Evolutionary conservation across 192 early-diverging fungal species (phyloP).

Genomic region (Pilaira anomala): DNA sequence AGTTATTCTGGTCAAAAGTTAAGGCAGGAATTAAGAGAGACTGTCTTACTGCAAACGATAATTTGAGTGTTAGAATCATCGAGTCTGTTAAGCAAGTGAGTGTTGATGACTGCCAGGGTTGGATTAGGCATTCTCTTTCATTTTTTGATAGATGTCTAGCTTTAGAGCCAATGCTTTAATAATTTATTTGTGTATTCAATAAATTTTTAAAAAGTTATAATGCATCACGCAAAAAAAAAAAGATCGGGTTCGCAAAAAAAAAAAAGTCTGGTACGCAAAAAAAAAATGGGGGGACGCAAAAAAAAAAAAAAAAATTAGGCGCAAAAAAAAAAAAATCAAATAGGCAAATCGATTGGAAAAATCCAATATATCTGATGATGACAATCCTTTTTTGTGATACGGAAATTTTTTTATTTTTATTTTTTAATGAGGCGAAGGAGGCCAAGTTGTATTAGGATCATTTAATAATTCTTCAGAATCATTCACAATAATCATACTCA

Average conservation of each 20-base stretch:
- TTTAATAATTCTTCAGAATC: slow-evolving; percentile 8
- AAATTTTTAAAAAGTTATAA: neutral
- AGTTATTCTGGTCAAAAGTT: slow-evolving; percentile 27
- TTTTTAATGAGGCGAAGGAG: neutral
- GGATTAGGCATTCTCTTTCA: slow-evolving; percentile 1
- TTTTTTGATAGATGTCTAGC: slow-evolving; percentile 1
- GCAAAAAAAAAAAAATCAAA: neutral
- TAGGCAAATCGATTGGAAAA: neutral
- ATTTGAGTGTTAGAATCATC: neutral
- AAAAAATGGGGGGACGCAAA: neutral
- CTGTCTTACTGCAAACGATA: slow-evolving; percentile 1
- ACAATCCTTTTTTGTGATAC: neutral
- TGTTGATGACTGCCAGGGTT: neutral
- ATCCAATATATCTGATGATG: neutral
- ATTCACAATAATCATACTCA: slow-evolving; percentile 28
- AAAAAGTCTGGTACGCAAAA: neutral
- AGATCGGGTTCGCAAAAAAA: too few relatives aligned
- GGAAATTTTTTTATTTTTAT: neutral
- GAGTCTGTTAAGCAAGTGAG: neutral
- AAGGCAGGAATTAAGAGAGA: neutral
- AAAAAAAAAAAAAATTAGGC: neutral
- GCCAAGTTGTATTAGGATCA: too few relatives aligned
- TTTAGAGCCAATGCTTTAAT: neutral
- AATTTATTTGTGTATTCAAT: neutral
- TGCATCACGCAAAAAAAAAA: neutral